A percentile compares a stretch with the other conserved stretches of the same genome.
phyloP scores from a whole-genome alignment of 179 eudicot species.

The Corrigiola litoralis region DNA sequence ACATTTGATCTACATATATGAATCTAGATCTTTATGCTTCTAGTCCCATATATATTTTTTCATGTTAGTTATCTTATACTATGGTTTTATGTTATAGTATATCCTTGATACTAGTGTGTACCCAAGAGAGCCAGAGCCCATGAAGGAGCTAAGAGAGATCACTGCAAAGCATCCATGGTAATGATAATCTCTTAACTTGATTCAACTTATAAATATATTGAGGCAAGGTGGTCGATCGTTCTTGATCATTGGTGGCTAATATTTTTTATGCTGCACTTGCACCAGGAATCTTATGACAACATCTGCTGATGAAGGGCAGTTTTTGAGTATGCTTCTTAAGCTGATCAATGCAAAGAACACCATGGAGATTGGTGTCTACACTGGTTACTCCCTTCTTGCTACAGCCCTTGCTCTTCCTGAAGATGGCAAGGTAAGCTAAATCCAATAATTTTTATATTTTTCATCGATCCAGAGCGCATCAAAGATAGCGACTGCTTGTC shows the following conservation, averaged over 20 bases:
- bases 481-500: too few relatives aligned
- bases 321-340: constrained; percentile 68
- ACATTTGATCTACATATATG: too few relatives aligned
- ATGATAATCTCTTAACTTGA: not conserved
- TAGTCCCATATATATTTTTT: too few relatives aligned
- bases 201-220: not conserved
- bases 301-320: constrained; percentile 90
- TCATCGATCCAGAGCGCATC: too few relatives aligned
- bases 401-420: constrained; percentile 91
- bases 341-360: constrained; percentile 78
- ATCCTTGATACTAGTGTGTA: constrained; percentile 91
- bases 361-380: constrained; percentile 84
- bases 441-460: too few relatives aligned
- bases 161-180: constrained; percentile 92
- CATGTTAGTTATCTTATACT: too few relatives aligned
- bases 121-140: constrained; percentile 79
- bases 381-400: constrained; percentile 89
- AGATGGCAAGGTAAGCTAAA: constrained; percentile 88
- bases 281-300: constrained; percentile 74
- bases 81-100: constrained; percentile 54
- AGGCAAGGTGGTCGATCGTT: not conserved
- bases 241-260: not conserved
- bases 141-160: constrained; percentile 84
- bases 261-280: not conserved
- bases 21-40: too few relatives aligned